phyloP scores from a whole-genome alignment of 768 basidiomycete species.

The Gloeostereum incarnatum region DNA sequence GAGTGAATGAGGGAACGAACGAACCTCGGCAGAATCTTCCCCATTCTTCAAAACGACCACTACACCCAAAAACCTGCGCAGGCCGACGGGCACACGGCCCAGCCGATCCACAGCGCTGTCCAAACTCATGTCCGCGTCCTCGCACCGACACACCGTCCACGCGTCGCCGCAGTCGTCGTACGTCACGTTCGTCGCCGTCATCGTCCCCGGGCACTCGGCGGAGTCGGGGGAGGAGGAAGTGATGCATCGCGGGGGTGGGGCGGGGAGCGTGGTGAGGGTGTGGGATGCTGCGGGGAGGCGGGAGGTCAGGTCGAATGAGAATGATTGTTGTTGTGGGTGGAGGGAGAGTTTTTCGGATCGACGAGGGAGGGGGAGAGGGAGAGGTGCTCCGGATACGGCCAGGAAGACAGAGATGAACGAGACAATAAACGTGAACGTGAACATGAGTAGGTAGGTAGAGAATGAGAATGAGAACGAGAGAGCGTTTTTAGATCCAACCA shows the following conservation, averaged over 20 bases:
- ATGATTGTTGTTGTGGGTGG: conserved; percentile 12
- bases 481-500: too few relatives aligned
- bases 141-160: conserved; percentile 19
- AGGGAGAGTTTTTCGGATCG: too few relatives aligned
- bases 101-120: conserved; percentile 16
- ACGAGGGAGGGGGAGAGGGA: too few relatives aligned
- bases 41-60: conserved; percentile 12
- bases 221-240: conserved; percentile 9
- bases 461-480: too few relatives aligned
- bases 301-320: conserved; percentile 11
- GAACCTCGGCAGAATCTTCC: too few relatives aligned
- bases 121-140: conserved; percentile 16
- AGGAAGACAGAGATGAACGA: too few relatives aligned
- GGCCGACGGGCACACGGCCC: conserved; percentile 19
- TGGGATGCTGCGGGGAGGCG: conserved; percentile 9
- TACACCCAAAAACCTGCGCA: conserved; percentile 18
- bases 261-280: conserved; percentile 5
- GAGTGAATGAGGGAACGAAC: too few relatives aligned
- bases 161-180: conserved; percentile 18
- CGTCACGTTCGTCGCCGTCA: conserved; percentile 15
- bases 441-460: too few relatives aligned
- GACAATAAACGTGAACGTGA: too few relatives aligned
- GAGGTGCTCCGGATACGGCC: too few relatives aligned
- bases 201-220: conserved; percentile 13
- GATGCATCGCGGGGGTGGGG: conserved; percentile 12